A percentile compares a stretch with the other conserved stretches of the same genome.
Conservation (phyloP, 2,329 filamentous ascomycete species). For the Botryotinia globosa region DNA sequence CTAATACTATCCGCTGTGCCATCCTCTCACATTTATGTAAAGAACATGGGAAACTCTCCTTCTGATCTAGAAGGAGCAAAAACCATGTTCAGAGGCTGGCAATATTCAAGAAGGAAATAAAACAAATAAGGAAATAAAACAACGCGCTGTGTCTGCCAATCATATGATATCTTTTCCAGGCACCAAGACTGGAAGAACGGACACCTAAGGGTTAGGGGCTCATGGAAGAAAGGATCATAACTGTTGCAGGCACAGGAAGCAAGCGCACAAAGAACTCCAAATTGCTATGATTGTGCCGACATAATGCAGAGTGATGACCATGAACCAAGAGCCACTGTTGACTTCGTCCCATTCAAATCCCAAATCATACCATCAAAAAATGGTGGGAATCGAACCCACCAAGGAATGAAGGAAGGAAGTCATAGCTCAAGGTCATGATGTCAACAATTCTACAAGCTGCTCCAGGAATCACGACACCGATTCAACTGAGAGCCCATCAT, state of each 20-base stretch:
- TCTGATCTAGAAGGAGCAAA: not conserved
- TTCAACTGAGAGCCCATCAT: not conserved
- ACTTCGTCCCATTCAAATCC: not conserved
- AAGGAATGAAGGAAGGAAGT: not conserved
- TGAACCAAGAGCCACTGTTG: not conserved
- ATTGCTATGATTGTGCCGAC: not conserved
- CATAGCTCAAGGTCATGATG: not conserved
- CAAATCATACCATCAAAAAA: not conserved
- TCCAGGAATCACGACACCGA: not conserved
- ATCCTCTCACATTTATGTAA: not conserved
- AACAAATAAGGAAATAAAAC: not conserved
- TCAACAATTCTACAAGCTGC: not conserved
- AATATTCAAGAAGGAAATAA: not conserved
- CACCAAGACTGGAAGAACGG: not conserved
- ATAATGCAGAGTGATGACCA: not conserved
- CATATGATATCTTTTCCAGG: not conserved
- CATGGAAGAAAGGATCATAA: not conserved
- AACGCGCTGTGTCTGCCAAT: not conserved
- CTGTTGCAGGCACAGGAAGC: not conserved
- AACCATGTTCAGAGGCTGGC: not conserved
- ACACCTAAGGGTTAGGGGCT: not conserved
- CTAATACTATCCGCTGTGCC: not conserved
- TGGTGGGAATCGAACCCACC: not conserved
- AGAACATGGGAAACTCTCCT: not conserved
- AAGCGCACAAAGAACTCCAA: not conserved